These are phyloP conservation scores for Erodium moschatum DNA, from an alignment of 441 rosid species.

Conservation along the genomic window DNA sequence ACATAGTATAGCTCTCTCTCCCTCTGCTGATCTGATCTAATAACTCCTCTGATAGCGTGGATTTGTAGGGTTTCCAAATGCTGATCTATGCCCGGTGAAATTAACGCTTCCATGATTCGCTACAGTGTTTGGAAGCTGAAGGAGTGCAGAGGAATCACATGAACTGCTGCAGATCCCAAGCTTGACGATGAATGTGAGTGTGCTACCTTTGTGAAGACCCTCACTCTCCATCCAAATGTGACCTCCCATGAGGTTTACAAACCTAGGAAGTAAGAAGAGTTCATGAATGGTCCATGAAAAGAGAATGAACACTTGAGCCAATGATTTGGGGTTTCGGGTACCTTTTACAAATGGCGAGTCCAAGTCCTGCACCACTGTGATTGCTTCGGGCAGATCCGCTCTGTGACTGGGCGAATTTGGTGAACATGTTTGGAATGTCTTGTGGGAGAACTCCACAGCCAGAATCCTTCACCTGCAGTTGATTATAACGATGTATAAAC, in stretches of 20 bases:
- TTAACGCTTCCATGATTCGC: not conserved
- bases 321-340: conserved; percentile 16
- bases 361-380: conserved; percentile 54
- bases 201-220: conserved; percentile 61
- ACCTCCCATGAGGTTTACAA: conserved; percentile 81
- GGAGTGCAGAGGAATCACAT: not conserved
- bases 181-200: conserved; percentile 49
- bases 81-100: not conserved
- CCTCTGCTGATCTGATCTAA: not conserved
- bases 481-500: not conserved
- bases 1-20: too few relatives aligned
- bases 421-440: conserved; percentile 57
- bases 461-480: conserved; percentile 65
- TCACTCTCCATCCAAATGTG: conserved; percentile 83
- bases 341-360: conserved; percentile 86
- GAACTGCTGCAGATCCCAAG: conserved; percentile 33
- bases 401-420: conserved; percentile 50
- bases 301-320: too few relatives aligned
- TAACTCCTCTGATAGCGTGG: not conserved
- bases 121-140: not conserved
- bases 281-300: not conserved
- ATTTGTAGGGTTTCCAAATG: not conserved
- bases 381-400: conserved; percentile 39
- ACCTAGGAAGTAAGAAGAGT: conserved; percentile 36
- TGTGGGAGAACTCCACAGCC: conserved; percentile 74